Base-by-base conservation (phyloP, 2,329 filamentous ascomycete species). In the Lasiodiplodia hormozganensis region DNA sequence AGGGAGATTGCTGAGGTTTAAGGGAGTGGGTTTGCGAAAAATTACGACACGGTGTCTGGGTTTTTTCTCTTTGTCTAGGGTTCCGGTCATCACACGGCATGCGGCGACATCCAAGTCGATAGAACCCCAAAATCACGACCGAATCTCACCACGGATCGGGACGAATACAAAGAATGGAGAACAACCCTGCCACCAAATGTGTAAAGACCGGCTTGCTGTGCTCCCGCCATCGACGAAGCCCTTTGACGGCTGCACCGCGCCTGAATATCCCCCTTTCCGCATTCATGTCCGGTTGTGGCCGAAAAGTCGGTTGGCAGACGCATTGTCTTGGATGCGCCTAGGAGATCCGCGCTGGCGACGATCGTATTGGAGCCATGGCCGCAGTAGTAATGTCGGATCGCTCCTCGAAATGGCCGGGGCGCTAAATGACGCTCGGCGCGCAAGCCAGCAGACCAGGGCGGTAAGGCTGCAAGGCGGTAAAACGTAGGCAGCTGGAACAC, bases 1-100 rank as follows among this genome's bases (percentile, higher is more conserved):
- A 92, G 94, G 83, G 94, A 97, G 87, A 97, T 97, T 86, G 92
- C 92, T 82, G 94, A 97, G 90, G 93, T 96, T 85, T 95, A 92
- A 87, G 72, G 74, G 60, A 36, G 34, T 38, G 74, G 60, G 57
- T 62, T 62, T 68, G 16, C 66, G 58, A 49, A 58, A 68, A 54
- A 57, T 68, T 52, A 68, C 53, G 68, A 66, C 56, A 60, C 52
- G 62, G 60, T 66, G 68, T 62, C 68, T 69, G 68, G 68, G 62
- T 66, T 43, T 66, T 66, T 60, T 69, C 58, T 64, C 28, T 66
- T 69, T 69, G 56, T 62, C 47, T 58, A 65, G 68, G 68, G 68
- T 65, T 69, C 62, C 68, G 68, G 60, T 65, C 60, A 66, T 69
- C 58, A 66, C 56, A 65, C 68, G 62, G 57, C 68, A 60, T 66